Evolutionary conservation across 208 protist genomes (phyloP).

Genomic region (Trypanosoma congolense): DNA sequence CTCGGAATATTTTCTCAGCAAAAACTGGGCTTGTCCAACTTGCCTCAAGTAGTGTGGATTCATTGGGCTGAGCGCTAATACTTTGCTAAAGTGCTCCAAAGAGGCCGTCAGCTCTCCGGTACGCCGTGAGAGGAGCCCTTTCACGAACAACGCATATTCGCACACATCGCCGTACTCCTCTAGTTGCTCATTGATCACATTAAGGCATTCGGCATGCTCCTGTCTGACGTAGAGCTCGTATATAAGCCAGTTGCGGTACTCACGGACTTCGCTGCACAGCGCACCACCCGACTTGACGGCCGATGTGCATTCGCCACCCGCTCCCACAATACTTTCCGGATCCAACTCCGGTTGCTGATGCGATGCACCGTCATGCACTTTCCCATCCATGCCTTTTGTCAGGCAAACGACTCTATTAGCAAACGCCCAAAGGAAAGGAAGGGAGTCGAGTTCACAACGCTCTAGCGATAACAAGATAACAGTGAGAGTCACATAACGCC

Average conservation of each 20-base stretch:
- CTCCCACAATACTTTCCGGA: not conserved
- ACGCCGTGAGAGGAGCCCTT: constrained; percentile 88
- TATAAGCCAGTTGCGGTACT: constrained; percentile 92
- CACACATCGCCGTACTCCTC: constrained; percentile 70
- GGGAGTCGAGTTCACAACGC: no score
- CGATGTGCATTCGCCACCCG: no score
- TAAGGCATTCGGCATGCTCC: constrained; percentile 83
- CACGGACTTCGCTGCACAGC: constrained; percentile 44
- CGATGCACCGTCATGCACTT: no score
- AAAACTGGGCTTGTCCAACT: constrained; percentile 82
- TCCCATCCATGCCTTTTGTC: no score
- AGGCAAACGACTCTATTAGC: no score
- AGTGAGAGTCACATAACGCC: no score
- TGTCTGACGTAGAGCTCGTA: constrained; percentile 90
- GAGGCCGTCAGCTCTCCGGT: constrained; percentile 93
- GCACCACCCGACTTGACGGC: constrained; percentile 2
- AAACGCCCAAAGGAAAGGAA: no score
- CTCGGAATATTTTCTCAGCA: constrained; percentile 89
- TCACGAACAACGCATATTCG: constrained; percentile 90
- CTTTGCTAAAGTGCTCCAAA: constrained; percentile 89
- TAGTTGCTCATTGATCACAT: constrained; percentile 87
- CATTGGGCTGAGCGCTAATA: constrained; percentile 85
- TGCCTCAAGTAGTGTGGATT: constrained; percentile 91
- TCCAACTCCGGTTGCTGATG: not conserved
- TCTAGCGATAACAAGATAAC: no score